phyloP scores from a whole-genome alignment of 495 filamentous ascomycete genomes.

The Evernia prunastri region DNA sequence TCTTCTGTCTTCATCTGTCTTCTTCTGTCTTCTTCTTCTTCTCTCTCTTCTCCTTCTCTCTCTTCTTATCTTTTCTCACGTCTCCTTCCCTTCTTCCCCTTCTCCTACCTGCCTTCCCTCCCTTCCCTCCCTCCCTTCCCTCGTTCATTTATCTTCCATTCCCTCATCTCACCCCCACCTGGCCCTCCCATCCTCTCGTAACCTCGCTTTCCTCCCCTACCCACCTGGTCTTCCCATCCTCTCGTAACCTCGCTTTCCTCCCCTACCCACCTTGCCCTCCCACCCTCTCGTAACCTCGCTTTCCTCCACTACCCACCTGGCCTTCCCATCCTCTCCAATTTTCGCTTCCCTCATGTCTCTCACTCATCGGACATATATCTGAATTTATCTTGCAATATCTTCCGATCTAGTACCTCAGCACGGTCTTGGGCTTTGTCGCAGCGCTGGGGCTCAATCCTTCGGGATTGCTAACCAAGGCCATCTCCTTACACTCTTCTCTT shows the following conservation, averaged over 20 bases:
- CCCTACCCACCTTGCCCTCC: background rate
- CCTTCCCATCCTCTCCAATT: background rate
- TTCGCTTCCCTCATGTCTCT: background rate
- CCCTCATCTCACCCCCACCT: background rate
- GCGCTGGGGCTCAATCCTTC: background rate
- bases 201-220: background rate
- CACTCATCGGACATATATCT: background rate
- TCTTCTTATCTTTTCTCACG: background rate
- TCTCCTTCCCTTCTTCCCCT: background rate
- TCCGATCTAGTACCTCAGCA: conserved; percentile 5
- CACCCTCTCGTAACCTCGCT: background rate
- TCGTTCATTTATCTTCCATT: background rate
- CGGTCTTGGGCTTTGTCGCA: conserved; percentile 6
- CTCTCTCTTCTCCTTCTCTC: background rate
- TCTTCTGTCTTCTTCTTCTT: background rate
- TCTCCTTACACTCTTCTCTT: background rate
- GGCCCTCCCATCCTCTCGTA: background rate
- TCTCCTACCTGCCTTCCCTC: background rate
- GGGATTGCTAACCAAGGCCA: conserved; percentile 3
- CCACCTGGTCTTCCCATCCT: background rate
- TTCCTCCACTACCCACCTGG: too few species aligned
- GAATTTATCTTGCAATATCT: background rate
- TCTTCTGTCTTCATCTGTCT: too few species aligned
- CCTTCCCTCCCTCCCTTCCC: background rate
- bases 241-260: background rate